Evolutionary conservation across 345 rosid genomes (phyloP).

Genomic region (Linum trigynum): DNA sequence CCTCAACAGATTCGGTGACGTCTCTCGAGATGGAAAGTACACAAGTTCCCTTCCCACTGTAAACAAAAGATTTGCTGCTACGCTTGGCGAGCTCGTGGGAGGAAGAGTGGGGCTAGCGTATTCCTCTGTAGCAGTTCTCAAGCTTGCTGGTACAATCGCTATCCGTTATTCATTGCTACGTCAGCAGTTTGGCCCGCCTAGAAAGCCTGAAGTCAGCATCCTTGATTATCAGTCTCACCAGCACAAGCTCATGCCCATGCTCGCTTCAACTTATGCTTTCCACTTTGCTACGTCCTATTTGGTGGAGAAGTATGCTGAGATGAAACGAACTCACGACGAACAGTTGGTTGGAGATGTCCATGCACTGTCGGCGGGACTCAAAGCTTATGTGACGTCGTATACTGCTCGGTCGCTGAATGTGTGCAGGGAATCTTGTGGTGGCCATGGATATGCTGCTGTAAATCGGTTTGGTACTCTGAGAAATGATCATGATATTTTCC

Average conservation of each 20-base stretch:
- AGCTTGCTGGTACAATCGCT: constrained; percentile 73
- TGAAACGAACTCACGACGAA: constrained; percentile 72
- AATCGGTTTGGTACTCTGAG: constrained; percentile 93
- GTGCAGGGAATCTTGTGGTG: constrained; percentile 97
- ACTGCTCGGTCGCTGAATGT: constrained; percentile 75
- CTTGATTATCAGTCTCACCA: constrained; percentile 98
- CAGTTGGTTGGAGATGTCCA: constrained; percentile 85
- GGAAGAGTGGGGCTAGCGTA: constrained; percentile 90
- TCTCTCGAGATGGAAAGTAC: constrained; percentile 84
- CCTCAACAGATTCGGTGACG: constrained; percentile 95
- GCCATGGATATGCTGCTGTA: constrained; percentile 99
- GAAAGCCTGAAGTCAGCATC: constrained; percentile 91
- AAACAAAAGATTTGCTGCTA: constrained; percentile 90
- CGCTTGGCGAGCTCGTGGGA: constrained; percentile 96
- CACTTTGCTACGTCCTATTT: constrained; percentile 69
- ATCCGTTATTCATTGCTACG: constrained; percentile 80
- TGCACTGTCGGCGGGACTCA: constrained; percentile 89
- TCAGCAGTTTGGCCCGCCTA: constrained; percentile 96
- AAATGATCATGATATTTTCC: constrained; percentile 94
- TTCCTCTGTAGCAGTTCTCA: constrained; percentile 80
- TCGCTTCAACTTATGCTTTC: constrained; percentile 90
- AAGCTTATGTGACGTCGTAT: constrained; percentile 84
- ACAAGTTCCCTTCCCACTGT: constrained; percentile 87
- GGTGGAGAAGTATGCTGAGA: constrained; percentile 69
- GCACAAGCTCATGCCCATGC: constrained; percentile 99